phyloP scores from a whole-genome alignment of 805 yeast species.

The Nakazawaea peltata region DNA sequence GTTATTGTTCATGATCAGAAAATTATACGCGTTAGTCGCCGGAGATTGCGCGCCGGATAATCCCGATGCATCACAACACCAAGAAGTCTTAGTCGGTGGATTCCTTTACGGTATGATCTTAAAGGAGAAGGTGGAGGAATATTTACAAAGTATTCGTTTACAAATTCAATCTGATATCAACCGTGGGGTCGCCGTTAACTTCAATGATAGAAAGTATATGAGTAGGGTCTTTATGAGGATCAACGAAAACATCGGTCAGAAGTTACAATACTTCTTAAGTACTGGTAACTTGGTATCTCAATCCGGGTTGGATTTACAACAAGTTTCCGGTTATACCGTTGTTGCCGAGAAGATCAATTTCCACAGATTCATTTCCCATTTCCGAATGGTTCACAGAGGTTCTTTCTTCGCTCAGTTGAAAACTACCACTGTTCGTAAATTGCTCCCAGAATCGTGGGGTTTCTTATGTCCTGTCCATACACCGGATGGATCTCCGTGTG shows the following conservation, averaged over 20 bases:
- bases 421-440: slow-evolving; percentile 93
- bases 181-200: slow-evolving; percentile 76
- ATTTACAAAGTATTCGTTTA: slow-evolving; percentile 59
- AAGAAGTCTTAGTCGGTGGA: slow-evolving; percentile 92
- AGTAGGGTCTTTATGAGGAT: slow-evolving; percentile 67
- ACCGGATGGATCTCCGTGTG: slow-evolving; percentile 99
- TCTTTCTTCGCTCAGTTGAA: slow-evolving; percentile 97
- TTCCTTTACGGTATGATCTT: slow-evolving; percentile 94
- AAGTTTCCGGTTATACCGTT: slow-evolving; percentile 95
- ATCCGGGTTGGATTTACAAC: slow-evolving; percentile 95
- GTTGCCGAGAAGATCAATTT: slow-evolving; percentile 98
- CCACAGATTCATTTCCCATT: slow-evolving; percentile 95
- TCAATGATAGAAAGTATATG: slow-evolving; percentile 79
- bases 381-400: slow-evolving; percentile 99
- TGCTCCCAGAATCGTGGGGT: slow-evolving; percentile 98
- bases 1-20: slow-evolving; percentile 91
- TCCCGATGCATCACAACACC: slow-evolving; percentile 99
- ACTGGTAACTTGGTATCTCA: slow-evolving; percentile 97
- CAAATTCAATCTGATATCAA: slow-evolving; percentile 76
- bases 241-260: slow-evolving; percentile 91
- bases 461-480: slow-evolving; percentile 98
- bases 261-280: slow-evolving; percentile 87
- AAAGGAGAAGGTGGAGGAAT: slow-evolving; percentile 95
- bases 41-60: slow-evolving; percentile 96
- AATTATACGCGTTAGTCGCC: slow-evolving; percentile 88